Conservation (phyloP, 495 filamentous ascomycete species). For the Neurospora sp. region DNA sequence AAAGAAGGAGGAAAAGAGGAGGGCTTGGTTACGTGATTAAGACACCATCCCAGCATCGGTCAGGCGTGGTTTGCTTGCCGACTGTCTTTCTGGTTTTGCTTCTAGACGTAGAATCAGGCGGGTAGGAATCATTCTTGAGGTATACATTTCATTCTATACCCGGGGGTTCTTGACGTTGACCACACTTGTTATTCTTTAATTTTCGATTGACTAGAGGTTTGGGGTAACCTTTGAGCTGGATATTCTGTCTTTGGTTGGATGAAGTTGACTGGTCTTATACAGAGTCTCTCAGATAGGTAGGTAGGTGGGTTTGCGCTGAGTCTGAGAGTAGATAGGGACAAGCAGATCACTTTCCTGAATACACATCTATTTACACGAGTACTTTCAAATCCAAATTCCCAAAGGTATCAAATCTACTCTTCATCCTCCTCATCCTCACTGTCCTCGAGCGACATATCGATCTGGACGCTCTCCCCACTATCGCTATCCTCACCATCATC, state of each 20-base stretch:
- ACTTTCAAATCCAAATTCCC: neutral
- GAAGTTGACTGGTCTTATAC: neutral
- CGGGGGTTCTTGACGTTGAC: neutral
- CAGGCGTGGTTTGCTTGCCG: neutral
- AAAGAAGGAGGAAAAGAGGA: conserved; percentile 88
- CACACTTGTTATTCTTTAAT: neutral
- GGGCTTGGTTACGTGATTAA: conserved; percentile 84
- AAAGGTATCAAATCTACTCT: conserved; percentile 4
- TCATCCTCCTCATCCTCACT: conserved; percentile 18
- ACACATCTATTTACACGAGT: neutral
- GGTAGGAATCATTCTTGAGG: neutral
- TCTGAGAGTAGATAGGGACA: neutral
- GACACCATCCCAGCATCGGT: neutral
- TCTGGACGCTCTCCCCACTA: conserved; percentile 17
- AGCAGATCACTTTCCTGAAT: neutral
- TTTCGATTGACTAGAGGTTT: neutral
- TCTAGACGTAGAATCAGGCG: neutral
- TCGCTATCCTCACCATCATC: conserved; percentile 19
- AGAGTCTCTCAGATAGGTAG: neutral
- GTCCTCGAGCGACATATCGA: conserved; percentile 20
- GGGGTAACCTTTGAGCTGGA: neutral
- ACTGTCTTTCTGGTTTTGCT: neutral
- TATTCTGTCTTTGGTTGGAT: neutral
- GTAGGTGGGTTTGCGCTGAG: neutral
- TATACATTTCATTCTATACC: neutral